A percentile compares a stretch with the other conserved stretches of the same genome.
Conservation (phyloP, 1,284 basidiomycete genomes). For the Cystobasidium slooffiae region DNA sequence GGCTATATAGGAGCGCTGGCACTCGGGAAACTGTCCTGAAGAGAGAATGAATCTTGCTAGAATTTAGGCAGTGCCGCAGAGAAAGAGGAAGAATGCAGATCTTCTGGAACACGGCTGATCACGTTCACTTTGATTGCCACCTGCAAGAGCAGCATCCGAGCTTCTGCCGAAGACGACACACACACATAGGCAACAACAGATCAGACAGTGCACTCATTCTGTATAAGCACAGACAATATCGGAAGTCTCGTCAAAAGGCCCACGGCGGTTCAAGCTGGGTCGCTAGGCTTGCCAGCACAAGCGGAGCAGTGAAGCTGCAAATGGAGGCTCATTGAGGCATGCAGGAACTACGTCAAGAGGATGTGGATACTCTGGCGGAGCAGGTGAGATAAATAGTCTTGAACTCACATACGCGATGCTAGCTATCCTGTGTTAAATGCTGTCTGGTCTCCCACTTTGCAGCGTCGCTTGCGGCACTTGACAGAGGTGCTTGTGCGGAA, state of each 20-base stretch:
- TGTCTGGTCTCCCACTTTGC: slow-evolving; percentile 21
- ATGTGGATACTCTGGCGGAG: slow-evolving; percentile 4
- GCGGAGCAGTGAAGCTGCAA: not conserved
- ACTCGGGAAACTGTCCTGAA: too few relatives aligned
- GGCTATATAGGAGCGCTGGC: too few relatives aligned
- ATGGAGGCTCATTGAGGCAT: slow-evolving; percentile 14
- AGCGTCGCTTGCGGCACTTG: slow-evolving; percentile 76
- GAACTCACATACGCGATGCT: not conserved
- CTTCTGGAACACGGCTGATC: not conserved
- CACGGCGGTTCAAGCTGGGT: not conserved
- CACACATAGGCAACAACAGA: too few relatives aligned
- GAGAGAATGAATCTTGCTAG: too few relatives aligned
- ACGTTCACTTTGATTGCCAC: not conserved
- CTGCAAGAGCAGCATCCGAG: too few relatives aligned
- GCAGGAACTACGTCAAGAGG: slow-evolving; percentile 2
- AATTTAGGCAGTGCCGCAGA: too few relatives aligned
- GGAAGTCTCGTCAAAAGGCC: too few relatives aligned
- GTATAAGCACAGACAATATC: too few relatives aligned
- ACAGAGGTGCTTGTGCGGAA: slow-evolving; percentile 74
- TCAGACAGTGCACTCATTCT: too few relatives aligned
- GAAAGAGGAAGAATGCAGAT: not conserved
- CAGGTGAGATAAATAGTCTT: slow-evolving; percentile 14
- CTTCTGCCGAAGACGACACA: too few relatives aligned
- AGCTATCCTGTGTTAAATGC: not conserved
- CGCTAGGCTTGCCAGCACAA: not conserved